Percentiles rank a stretch among this genome's conserved stretches.
Evolutionary conservation across 257 asterid species (phyloP).

Genomic region (Capsicum rhomboideum): DNA sequence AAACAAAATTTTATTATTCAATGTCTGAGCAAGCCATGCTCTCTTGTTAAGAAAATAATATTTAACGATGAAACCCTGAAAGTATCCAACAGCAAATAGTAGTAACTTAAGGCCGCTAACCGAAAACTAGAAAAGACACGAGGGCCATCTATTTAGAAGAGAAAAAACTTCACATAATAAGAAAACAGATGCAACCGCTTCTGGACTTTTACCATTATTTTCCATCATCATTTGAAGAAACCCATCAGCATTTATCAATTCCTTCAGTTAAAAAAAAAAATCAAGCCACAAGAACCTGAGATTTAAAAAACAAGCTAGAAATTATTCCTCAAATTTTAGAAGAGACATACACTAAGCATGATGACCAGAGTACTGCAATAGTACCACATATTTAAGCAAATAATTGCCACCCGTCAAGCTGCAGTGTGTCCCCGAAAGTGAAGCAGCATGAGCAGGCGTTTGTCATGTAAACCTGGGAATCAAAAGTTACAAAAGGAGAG

Average conservation of each 20-base stretch:
- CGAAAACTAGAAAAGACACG: not conserved
- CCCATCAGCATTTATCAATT: slow-evolving; percentile 15
- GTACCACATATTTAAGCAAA: slow-evolving; percentile 39
- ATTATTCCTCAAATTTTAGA: not conserved
- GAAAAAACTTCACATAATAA: not conserved
- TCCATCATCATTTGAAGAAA: slow-evolving; percentile 4
- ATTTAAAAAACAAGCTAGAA: not conserved
- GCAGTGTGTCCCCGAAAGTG: slow-evolving; percentile 35
- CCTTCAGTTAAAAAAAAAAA: slow-evolving; percentile 21
- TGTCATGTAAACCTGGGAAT: slow-evolving; percentile 26
- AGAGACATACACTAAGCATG: not conserved
- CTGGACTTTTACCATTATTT: slow-evolving; percentile 9
- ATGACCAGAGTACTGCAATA: not conserved
- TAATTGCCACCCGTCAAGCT: slow-evolving; percentile 66
- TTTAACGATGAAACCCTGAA: not conserved
- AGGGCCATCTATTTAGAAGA: not conserved
- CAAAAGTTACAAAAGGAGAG: not conserved
- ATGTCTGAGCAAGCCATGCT: not conserved
- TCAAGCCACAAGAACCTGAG: slow-evolving; percentile 33
- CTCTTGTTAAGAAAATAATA: not conserved
- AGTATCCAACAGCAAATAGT: not conserved
- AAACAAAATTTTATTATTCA: not conserved
- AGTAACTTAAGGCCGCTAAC: not conserved
- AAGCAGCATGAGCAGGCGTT: slow-evolving; percentile 63
- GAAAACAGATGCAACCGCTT: not conserved